phyloP scores from a whole-genome alignment of 371 early-diverging fungal genomes.

The Parasitella parasitica region DNA sequence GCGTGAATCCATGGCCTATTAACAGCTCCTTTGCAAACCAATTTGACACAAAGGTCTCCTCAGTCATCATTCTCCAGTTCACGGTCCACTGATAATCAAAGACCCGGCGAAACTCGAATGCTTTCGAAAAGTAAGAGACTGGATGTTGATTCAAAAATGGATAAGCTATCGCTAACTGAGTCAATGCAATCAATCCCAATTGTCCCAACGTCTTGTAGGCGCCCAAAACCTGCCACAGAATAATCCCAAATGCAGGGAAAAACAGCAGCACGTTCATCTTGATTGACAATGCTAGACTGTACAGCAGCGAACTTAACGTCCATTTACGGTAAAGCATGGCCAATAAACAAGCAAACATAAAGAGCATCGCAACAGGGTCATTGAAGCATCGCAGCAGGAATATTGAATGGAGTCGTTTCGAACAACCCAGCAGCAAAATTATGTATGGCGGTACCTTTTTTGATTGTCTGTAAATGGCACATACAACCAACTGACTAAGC shows the following conservation, averaged over 20 bases:
- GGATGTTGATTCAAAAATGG: slow-evolving; percentile 72
- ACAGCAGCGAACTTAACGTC: slow-evolving; percentile 57
- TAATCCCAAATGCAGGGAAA: slow-evolving; percentile 81
- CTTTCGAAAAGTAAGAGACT: slow-evolving; percentile 65
- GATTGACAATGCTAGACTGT: slow-evolving; percentile 80
- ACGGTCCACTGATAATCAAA: slow-evolving; percentile 93
- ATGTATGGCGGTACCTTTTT: slow-evolving; percentile 59
- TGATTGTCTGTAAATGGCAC: slow-evolving; percentile 62
- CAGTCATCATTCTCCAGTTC: slow-evolving; percentile 87
- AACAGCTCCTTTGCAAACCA: slow-evolving; percentile 65
- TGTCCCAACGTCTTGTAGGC: slow-evolving; percentile 50
- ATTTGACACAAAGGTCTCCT: slow-evolving; percentile 62
- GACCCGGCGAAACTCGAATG: slow-evolving; percentile 86
- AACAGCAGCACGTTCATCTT: slow-evolving; percentile 94
- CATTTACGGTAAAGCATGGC: slow-evolving; percentile 58
- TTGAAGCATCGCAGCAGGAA: slow-evolving; percentile 90
- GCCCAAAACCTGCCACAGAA: slow-evolving; percentile 63
- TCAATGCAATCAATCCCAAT: slow-evolving; percentile 40
- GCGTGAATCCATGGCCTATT: slow-evolving; percentile 54
- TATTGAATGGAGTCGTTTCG: slow-evolving; percentile 88
- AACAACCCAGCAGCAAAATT: slow-evolving; percentile 63
- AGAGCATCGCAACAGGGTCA: slow-evolving; percentile 87
- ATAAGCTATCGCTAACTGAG: slow-evolving; percentile 66
- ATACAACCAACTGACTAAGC: slow-evolving; percentile 60
- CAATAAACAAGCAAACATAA: slow-evolving; percentile 64